Base-by-base conservation (phyloP, 768 basidiomycete species). In the Gautieria morchelliformis region DNA sequence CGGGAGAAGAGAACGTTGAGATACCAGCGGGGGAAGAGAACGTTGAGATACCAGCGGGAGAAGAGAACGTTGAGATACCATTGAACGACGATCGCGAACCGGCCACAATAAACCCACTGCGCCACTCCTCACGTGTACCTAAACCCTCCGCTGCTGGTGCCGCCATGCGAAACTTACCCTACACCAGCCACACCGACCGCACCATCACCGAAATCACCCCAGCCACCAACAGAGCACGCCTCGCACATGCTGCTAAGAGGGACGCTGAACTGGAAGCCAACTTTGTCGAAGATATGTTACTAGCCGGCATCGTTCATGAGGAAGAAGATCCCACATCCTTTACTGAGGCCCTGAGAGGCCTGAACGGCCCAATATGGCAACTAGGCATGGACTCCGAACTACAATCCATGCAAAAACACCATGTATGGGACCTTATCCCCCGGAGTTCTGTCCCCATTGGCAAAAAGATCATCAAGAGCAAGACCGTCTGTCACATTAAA, bases 401-500 rank as follows among this genome's bases (percentile, higher is more conserved):
- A 27, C 27, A 27, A 27, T 27, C 27, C 27, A 27, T 27, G 27
- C 27, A 27, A 27, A 27, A 27, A 5, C 27, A 27, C 27, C 27
- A 27, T 5, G 5, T 27, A 27, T 27, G 27, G 27, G 27, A 27
- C 27, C 27, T 27, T 5, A 27, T 27, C 5, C 27, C 27, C 3
- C 27, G 5, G 5, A 27, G 27, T 5, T 27, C 27, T 27, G 5
- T 27, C 5, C 27, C 69, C 1, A 30, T 52, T 12, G 65, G 58
- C 35, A 59, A 60, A 19, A 52, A 58, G 7, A 49, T 65, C 9
- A 66, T 71, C 50, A 58, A 58, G 4, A 61, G 63, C n/a, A 58
- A 55, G 30, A 65, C 68, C 54, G 64, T n/a, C 27, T 27, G 27
- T 27, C 27, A 27, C 27, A 27, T 27, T 27, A 27, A 27, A 27